Conservation (phyloP, 768 basidiomycete genomes). For the Russula dissimulans region DNA sequence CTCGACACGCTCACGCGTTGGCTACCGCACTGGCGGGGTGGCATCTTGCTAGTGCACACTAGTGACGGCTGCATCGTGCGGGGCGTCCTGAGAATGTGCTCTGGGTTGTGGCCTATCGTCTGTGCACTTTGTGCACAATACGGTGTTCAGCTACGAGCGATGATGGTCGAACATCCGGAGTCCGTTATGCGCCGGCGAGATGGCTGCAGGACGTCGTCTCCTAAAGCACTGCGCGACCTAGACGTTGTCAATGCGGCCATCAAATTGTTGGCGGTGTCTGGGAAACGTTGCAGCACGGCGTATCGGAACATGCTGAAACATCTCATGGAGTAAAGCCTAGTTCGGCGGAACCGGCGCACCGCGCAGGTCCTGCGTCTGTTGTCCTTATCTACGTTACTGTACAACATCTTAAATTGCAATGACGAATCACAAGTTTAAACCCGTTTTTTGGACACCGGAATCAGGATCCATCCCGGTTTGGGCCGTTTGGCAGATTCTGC, state of each 20-base stretch:
- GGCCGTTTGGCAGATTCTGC: too few species aligned
- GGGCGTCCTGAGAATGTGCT: background rate
- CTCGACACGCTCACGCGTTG: conserved; percentile 5
- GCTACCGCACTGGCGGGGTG: background rate
- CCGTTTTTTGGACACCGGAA: too few species aligned
- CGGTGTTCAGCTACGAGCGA: background rate
- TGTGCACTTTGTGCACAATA: background rate
- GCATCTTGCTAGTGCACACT: background rate
- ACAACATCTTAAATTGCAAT: too few species aligned
- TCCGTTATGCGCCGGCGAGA: too few species aligned
- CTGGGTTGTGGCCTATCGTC: background rate
- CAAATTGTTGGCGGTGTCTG: background rate
- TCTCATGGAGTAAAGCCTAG: background rate
- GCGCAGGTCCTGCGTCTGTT: too few species aligned
- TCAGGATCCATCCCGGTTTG: too few species aligned
- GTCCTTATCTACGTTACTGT: too few species aligned
- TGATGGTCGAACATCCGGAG: background rate
- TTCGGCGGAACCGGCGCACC: background rate
- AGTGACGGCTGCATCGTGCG: background rate
- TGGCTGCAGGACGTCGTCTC: too few species aligned
- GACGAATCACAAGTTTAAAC: too few species aligned
- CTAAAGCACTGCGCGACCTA: background rate
- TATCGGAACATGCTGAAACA: background rate
- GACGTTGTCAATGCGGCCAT: background rate
- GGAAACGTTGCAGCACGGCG: too few species aligned